Conservation (phyloP, 768 basidiomycete species). For the Megacollybia marginata region DNA sequence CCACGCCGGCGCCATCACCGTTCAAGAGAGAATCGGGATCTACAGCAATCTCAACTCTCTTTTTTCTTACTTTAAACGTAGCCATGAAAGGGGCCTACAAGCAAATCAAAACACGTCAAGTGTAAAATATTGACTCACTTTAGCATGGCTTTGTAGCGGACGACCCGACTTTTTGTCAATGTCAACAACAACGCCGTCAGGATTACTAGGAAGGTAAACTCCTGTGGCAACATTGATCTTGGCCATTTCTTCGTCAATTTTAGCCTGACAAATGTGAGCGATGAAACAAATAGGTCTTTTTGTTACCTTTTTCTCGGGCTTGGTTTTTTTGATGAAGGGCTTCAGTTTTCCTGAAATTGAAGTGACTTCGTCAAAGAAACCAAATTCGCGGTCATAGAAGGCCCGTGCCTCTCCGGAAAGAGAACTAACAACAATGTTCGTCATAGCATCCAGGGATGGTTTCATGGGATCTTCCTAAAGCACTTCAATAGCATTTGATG, state of each 20-base stretch:
- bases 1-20: conserved; percentile 47
- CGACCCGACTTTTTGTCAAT: conserved; percentile 95
- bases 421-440: conserved; percentile 67
- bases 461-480: conserved; percentile 90
- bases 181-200: conserved; percentile 94
- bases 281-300: background rate
- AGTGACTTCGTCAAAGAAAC: conserved; percentile 93
- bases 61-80: conserved; percentile 96
- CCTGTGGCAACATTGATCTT: conserved; percentile 91
- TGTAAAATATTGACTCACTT: conserved; percentile 39
- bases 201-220: conserved; percentile 95
- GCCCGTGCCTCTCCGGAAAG: conserved; percentile 82
- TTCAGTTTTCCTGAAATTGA: conserved; percentile 97
- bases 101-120: background rate
- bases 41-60: conserved; percentile 55
- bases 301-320: conserved; percentile 89
- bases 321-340: conserved; percentile 91
- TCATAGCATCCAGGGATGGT: conserved; percentile 87
- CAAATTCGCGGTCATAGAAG: conserved; percentile 94
- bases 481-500: conserved; percentile 3
- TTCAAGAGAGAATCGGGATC: conserved; percentile 73
- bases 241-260: conserved; percentile 99
- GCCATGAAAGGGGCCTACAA: conserved; percentile 99
- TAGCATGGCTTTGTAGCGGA: conserved; percentile 95
- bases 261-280: conserved; percentile 48